Conservation (phyloP, 208 protist species). For the Angomonas ambiguus region DNA sequence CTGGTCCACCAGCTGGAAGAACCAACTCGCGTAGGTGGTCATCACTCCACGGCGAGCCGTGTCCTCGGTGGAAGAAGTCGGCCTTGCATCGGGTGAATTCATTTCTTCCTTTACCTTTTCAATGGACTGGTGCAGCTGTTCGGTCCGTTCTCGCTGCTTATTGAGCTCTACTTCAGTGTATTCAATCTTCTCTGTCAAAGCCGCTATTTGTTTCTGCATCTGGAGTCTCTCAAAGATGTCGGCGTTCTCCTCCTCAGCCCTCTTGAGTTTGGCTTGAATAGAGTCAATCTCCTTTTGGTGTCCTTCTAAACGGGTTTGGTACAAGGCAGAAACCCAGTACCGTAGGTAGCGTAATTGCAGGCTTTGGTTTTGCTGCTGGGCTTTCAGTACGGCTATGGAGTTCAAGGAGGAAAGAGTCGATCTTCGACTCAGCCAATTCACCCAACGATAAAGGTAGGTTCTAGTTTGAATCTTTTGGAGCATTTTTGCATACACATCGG, state of each 20-base stretch:
- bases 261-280: slow-evolving; percentile 37
- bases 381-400: slow-evolving; percentile 39
- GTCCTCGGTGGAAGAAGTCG: background rate
- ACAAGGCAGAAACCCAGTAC: slow-evolving; percentile 40
- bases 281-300: slow-evolving; percentile 26
- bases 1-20: slow-evolving; percentile 42
- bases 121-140: slow-evolving; percentile 6
- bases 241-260: slow-evolving; percentile 47
- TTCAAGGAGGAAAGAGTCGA: slow-evolving; percentile 20
- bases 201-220: slow-evolving; percentile 69
- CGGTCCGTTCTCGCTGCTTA: slow-evolving; percentile 20
- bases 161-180: slow-evolving; percentile 33
- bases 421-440: slow-evolving; percentile 32
- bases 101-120: slow-evolving; percentile 1
- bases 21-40: slow-evolving; percentile 31
- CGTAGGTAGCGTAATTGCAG: slow-evolving; percentile 33
- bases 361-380: slow-evolving; percentile 29
- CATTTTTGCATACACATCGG: slow-evolving; percentile 1
- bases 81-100: slow-evolving; percentile 2
- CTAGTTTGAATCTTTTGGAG: slow-evolving; percentile 12
- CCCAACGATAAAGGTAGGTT: slow-evolving; percentile 34
- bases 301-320: slow-evolving; percentile 20
- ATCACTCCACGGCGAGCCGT: slow-evolving; percentile 13
- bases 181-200: slow-evolving; percentile 40
- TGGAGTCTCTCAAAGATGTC: slow-evolving; percentile 86